Percentiles rank a stretch among this genome's conserved stretches.
Conservation (phyloP, 1,284 basidiomycete genomes). For the Papiliotrema flavescens region DNA sequence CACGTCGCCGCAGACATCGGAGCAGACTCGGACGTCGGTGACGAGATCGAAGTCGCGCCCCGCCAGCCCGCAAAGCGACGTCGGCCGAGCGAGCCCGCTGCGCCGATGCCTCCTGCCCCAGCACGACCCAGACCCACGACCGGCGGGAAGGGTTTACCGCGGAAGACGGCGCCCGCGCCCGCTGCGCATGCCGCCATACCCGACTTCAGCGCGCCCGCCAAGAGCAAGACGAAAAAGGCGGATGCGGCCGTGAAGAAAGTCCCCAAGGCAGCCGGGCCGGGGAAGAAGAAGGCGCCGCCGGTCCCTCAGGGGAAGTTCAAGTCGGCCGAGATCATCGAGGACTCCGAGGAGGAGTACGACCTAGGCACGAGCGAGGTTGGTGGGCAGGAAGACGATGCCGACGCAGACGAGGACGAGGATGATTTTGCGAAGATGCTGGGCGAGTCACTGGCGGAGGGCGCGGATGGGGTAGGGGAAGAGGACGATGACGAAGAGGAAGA, state of each 20-base stretch:
- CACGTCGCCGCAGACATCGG: background rate
- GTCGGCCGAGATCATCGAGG: conserved; percentile 41
- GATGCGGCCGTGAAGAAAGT: conserved; percentile 2
- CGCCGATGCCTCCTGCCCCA: too few relatives aligned
- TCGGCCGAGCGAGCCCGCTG: background rate
- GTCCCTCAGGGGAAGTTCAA: conserved; percentile 29
- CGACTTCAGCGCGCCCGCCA: background rate
- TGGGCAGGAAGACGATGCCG: background rate
- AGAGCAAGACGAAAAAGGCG: background rate
- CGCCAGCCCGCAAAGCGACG: background rate
- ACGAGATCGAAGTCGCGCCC: background rate
- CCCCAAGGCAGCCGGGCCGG: conserved; percentile 7
- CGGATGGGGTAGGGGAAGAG: conserved; percentile 7
- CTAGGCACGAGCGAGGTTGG: background rate
- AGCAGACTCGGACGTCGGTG: background rate
- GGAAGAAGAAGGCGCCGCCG: conserved; percentile 3
- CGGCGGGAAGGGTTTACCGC: conserved; percentile 14
- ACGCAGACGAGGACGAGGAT: conserved; percentile 27
- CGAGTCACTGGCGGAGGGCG: conserved; percentile 28
- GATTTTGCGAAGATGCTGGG: conserved; percentile 42
- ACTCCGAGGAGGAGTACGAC: conserved; percentile 34
- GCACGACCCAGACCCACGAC: conserved; percentile 6
- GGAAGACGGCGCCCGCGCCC: background rate
- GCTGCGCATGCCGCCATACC: background rate
- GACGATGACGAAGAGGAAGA: conserved; percentile 28